phyloP scores from a whole-genome alignment of 768 basidiomycete species.

The Naganishia friedmannii region DNA sequence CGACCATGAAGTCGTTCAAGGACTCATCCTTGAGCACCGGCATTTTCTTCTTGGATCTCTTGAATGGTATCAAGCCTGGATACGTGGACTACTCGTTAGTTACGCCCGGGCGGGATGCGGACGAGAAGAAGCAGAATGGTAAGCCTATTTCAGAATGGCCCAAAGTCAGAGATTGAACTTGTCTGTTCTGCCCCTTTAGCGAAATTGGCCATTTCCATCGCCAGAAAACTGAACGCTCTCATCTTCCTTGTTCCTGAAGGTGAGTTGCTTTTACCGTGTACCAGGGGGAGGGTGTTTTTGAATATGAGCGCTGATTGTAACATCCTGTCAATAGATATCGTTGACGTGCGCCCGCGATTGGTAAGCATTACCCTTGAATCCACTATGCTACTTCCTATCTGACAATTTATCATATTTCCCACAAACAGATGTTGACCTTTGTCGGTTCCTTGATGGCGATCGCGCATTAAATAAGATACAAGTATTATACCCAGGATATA shows the following conservation, averaged over 20 bases:
- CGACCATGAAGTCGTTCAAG: conserved; percentile 81
- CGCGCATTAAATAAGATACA: neutral
- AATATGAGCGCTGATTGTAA: neutral
- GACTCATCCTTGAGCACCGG: conserved; percentile 84
- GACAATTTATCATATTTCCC: too few species aligned
- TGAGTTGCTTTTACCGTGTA: conserved; percentile 25
- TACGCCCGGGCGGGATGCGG: conserved; percentile 62
- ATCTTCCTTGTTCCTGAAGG: conserved; percentile 95
- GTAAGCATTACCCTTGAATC: conserved; percentile 55
- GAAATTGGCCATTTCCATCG: conserved; percentile 95
- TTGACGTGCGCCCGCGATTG: conserved; percentile 84
- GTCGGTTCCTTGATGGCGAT: conserved; percentile 79
- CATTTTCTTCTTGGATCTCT: conserved; percentile 85
- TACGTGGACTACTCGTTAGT: conserved; percentile 89
- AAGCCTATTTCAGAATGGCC: conserved; percentile 39
- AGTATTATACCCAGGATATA: conserved; percentile 32
- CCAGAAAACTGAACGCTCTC: conserved; percentile 92
- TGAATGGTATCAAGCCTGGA: conserved; percentile 86
- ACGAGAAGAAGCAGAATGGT: conserved; percentile 92
- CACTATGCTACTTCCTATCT: too few species aligned
- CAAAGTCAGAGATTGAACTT: conserved; percentile 25
- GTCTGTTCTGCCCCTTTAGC: conserved; percentile 56
- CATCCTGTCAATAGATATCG: conserved; percentile 58
- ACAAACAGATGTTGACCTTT: conserved; percentile 79
- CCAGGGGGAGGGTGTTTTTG: too few species aligned